Conservation (phyloP, 768 basidiomycete genomes). For the Termitomyces sp. region DNA sequence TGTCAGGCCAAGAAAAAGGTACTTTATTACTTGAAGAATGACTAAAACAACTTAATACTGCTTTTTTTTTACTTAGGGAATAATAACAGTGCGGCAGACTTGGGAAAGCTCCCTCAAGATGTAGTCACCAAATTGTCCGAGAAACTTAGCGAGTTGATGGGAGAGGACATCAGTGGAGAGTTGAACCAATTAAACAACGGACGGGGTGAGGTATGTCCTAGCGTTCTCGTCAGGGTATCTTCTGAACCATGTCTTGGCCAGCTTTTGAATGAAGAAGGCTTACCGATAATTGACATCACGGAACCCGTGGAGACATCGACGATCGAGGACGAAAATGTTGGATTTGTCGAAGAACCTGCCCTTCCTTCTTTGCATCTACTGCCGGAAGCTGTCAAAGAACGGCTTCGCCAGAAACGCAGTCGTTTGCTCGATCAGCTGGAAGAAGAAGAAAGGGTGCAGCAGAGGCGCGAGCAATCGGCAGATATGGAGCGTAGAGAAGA, state of each 20-base stretch:
- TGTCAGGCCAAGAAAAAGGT: conserved; percentile 2
- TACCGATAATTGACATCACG: conserved; percentile 76
- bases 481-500: conserved; percentile 44
- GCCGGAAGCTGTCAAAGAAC: conserved; percentile 44
- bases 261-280: conserved; percentile 75
- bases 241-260: conserved; percentile 30
- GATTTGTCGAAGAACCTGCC: conserved; percentile 39
- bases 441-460: conserved; percentile 59
- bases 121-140: conserved; percentile 55
- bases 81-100: conserved; percentile 26
- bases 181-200: conserved; percentile 42
- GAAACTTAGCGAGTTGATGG: conserved; percentile 59
- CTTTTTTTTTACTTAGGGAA: conserved; percentile 19
- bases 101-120: conserved; percentile 41
- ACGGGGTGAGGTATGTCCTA: conserved; percentile 60
- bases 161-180: conserved; percentile 35
- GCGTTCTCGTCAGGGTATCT: conserved; percentile 12
- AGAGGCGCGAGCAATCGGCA: conserved; percentile 37
- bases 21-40: not conserved
- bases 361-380: conserved; percentile 48
- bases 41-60: not conserved
- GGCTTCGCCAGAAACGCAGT: conserved; percentile 56
- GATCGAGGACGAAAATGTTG: conserved; percentile 11
- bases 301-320: conserved; percentile 46
- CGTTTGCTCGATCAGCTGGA: conserved; percentile 68